phyloP scores from a whole-genome alignment of 768 basidiomycete species.

The Suillus brevipes region DNA sequence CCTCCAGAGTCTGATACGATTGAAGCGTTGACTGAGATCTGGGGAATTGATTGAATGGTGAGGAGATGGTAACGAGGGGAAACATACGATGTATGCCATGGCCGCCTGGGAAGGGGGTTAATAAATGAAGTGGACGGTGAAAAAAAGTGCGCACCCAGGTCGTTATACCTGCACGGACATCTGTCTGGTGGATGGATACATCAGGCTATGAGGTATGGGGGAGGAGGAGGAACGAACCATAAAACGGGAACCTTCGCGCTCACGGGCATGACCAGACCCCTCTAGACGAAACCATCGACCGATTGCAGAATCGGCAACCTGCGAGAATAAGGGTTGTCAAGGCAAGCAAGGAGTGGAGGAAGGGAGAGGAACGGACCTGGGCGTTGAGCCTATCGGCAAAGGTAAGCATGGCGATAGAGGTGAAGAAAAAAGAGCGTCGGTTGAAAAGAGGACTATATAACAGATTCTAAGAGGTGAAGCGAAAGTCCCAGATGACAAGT shows the following conservation, averaged over 20 bases:
- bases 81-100: slow-evolving; percentile 8
- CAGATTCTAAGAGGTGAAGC: slow-evolving; percentile 8
- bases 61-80: neutral
- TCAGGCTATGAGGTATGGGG: slow-evolving; percentile 11
- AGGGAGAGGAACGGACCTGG: slow-evolving; percentile 30
- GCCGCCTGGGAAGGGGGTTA: neutral
- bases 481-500: neutral
- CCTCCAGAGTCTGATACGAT: slow-evolving; percentile 79
- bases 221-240: slow-evolving; percentile 37
- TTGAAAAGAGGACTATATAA: slow-evolving; percentile 22
- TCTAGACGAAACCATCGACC: slow-evolving; percentile 76
- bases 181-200: slow-evolving; percentile 48
- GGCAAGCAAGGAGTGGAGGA: neutral
- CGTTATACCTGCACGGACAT: slow-evolving; percentile 76
- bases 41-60: slow-evolving; percentile 7
- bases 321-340: slow-evolving; percentile 6
- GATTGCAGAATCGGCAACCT: slow-evolving; percentile 41
- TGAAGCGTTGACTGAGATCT: slow-evolving; percentile 86
- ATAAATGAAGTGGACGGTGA: slow-evolving; percentile 12
- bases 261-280: slow-evolving; percentile 63
- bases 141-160: slow-evolving; percentile 63
- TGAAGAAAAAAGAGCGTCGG: slow-evolving; percentile 18
- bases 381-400: slow-evolving; percentile 44
- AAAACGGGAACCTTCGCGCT: slow-evolving; percentile 65
- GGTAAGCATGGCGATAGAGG: slow-evolving; percentile 34